Conservation (phyloP, 352 stramenopile species). For the Thalassiosira livingstoniorum region DNA sequence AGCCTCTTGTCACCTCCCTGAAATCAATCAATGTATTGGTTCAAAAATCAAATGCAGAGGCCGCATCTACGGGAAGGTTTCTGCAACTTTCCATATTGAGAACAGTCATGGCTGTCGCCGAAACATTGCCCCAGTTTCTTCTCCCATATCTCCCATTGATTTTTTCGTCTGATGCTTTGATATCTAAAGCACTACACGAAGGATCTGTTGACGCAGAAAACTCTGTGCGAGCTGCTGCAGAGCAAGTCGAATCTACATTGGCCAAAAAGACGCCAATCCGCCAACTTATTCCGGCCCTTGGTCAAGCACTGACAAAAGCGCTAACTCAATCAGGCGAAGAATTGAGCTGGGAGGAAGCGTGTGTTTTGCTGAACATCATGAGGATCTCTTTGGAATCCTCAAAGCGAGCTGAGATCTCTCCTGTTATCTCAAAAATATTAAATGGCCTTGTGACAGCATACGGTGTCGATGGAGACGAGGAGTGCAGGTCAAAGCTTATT, state of each 20-base stretch:
- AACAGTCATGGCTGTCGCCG: constrained; percentile 61
- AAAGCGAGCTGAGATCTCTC: constrained; percentile 58
- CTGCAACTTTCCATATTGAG: constrained; percentile 74
- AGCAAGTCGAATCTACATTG: constrained; percentile 58
- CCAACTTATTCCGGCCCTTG: constrained; percentile 72
- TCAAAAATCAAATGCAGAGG: background rate
- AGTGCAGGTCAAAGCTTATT: constrained; percentile 44
- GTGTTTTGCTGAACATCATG: constrained; percentile 62
- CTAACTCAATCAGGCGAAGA: constrained; percentile 22
- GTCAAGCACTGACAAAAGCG: constrained; percentile 38
- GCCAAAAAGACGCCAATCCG: constrained; percentile 67
- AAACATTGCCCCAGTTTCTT: constrained; percentile 81
- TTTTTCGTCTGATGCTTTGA: constrained; percentile 63
- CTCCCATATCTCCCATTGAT: constrained; percentile 70
- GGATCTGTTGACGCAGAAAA: constrained; percentile 35
- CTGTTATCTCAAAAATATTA: constrained; percentile 70
- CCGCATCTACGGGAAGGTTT: constrained; percentile 42
- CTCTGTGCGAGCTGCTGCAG: constrained; percentile 41
- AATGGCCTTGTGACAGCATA: constrained; percentile 68
- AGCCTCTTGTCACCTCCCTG: constrained; percentile 60
- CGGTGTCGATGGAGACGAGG: constrained; percentile 56
- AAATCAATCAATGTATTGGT: constrained; percentile 62
- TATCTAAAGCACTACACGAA: constrained; percentile 57
- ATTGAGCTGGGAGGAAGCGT: constrained; percentile 52
- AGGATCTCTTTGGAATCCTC: constrained; percentile 66